Evolutionary conservation across 2,329 filamentous ascomycete genomes (phyloP), one percentile per base, ranked within the genome.

Genomic region (Orbilia quercus): DNA sequence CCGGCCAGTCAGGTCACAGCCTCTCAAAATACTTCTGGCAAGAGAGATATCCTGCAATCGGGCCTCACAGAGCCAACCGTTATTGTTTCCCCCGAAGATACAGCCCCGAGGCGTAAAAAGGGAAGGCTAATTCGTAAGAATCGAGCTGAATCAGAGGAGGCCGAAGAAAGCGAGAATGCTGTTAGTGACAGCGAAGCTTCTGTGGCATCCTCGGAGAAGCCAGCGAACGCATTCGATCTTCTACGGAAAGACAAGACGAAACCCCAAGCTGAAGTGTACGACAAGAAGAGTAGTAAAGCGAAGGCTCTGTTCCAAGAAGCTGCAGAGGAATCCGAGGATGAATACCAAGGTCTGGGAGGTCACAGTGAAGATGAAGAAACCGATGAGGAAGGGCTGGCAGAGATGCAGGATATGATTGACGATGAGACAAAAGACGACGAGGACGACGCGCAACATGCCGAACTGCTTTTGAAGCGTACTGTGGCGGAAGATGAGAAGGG

Each of bases 271-370:
- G 83, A 85, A 14, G 83, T 84, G 0, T 96, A 92, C 77, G 86
- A 96, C 81, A 91, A 90, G 81, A 93, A 92, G 81, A 93, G 90
- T 80, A 96, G 91, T 82, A 89, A 91, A 79, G 94, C 93, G 0
- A 92, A 89, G 78, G 89, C 90, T 22, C 91, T 96, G 85, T 85
- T 99, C 38, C 87, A 98, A 76, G 95, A 97, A 76, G 92, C 96
- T 79, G 94, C 95, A 73, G 91, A 96, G 78, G 95, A 99, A 81
- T 99, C 95, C 0, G 96, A 99, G 79, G 95, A 99, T 79, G 95
- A 99, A 80, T 99, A 98, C 80, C 94, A 93, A 40, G 95, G 95
- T 2, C 84, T 99, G 7, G 95, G 95, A 76, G 95, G 95, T 75
- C 90, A 84, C 9, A 94, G 93, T 80, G 93, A 94, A 72, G 94